Base-by-base conservation (phyloP, 2,329 filamentous ascomycete species). In the Colletotrichum zoysiae region DNA sequence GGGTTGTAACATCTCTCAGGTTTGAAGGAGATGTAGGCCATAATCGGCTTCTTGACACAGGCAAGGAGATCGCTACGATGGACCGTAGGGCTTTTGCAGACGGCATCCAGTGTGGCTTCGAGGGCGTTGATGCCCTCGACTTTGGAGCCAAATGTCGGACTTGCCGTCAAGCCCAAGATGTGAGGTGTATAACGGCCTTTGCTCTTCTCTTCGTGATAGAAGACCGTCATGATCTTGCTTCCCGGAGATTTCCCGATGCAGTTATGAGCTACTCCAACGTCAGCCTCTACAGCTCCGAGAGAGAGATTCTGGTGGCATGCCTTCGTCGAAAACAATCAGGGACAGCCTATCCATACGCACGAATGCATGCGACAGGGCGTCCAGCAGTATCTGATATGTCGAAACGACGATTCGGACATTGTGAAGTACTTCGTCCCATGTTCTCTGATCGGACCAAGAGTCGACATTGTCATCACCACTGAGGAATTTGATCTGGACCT, bases 271-370 rank as follows among this genome's bases (percentile, higher is more conserved):
- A 30, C 51, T 16, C 1, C 11, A 5, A 5, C 18, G 46, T 79
- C 63, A 77, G 75, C 73, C 56, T 64, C n/a, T 20, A 55, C 20
- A 30, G 1, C 14, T 8, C 26, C 5, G 5, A n/a, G 23, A 42
- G 23, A 42, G n/a, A 55, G 60, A 40, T 57, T 14, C 9, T 6
- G 6, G 7, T 35, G 48, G 74, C 81, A 65, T 78, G 92, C 93
- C 93, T 89, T 97, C 95, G 77, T 97, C 95, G 76, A 97, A 93
- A 0, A 97, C 87, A 20, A 97, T 81, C 5, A 97, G 83, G 6
- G 91, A 86, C 30, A 97, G 80, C 2, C 83, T 84, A 0, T 83
- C 78, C 76, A 97, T 87, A 1, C 79, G 84, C 2, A 97, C 87
- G 78, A 97, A 97, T 0, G 87, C 92, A 81, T 96, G 93, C 1